These are phyloP conservation scores for Nicotiana tabacum DNA, from an alignment of 257 asterid genomes.

Conservation along the genomic window DNA sequence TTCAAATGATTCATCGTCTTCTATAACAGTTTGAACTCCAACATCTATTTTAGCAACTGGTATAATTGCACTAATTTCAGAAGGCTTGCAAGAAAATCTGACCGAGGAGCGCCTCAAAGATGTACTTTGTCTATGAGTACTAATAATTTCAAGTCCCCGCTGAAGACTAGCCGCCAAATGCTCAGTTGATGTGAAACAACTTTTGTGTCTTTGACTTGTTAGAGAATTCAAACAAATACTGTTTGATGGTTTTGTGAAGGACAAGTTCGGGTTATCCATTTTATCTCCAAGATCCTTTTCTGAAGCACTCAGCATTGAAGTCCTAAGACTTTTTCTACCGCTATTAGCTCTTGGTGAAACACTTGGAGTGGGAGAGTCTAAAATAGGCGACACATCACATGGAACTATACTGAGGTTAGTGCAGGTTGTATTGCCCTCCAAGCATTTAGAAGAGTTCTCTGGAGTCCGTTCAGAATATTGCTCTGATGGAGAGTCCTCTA, in stretches of 20 bases:
- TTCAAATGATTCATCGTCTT: constrained; percentile 30
- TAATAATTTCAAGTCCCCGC: constrained; percentile 78
- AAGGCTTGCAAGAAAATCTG: constrained; percentile 63
- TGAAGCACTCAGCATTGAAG: constrained; percentile 51
- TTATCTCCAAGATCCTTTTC: constrained; percentile 25
- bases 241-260: constrained; percentile 50
- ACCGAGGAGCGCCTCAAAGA: constrained; percentile 71
- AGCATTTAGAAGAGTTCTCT: constrained; percentile 36
- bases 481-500: constrained; percentile 1
- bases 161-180: constrained; percentile 81
- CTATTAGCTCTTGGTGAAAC: constrained; percentile 70
- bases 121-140: constrained; percentile 51
- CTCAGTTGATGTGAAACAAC: constrained; percentile 59
- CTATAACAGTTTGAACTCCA: constrained; percentile 67
- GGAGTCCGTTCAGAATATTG: constrained; percentile 22
- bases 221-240: constrained; percentile 40
- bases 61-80: constrained; percentile 46
- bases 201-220: constrained; percentile 37
- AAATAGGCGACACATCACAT: constrained; percentile 23
- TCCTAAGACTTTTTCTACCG: constrained; percentile 68
- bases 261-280: constrained; percentile 25
- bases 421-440: constrained; percentile 27
- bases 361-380: constrained; percentile 72
- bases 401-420: constrained; percentile 32
- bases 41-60: constrained; percentile 73